phyloP scores from a whole-genome alignment of 1,284 basidiomycete genomes.

The Trichosporon sp. region DNA sequence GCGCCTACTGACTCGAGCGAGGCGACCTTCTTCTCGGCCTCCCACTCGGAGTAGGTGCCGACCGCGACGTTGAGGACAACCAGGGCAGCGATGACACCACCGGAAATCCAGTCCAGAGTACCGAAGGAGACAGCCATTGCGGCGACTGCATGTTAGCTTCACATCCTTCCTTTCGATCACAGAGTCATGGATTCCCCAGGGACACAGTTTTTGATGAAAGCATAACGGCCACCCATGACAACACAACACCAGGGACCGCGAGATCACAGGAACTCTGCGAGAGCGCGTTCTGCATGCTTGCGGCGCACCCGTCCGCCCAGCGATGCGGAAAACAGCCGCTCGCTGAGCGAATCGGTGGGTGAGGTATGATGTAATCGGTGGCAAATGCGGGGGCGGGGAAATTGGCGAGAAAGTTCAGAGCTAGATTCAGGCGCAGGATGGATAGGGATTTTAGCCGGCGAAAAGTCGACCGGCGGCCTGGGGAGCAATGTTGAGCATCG shows the following conservation, averaged over 20 bases:
- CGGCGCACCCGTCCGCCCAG: not conserved
- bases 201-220: not conserved
- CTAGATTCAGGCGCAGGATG: not conserved
- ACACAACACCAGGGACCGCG: not conserved
- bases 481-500: too few species aligned
- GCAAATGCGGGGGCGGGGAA: not conserved
- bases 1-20: constrained; percentile 50
- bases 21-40: constrained; percentile 51
- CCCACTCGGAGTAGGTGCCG: constrained; percentile 48
- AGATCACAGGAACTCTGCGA: not conserved
- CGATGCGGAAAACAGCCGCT: too few species aligned
- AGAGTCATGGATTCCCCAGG: not conserved
- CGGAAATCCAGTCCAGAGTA: constrained; percentile 61
- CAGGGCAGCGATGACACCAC: constrained; percentile 60
- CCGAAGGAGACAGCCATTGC: constrained; percentile 62
- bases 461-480: too few species aligned
- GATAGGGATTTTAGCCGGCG: not conserved
- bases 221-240: too few species aligned
- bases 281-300: not conserved
- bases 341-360: too few species aligned
- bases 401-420: not conserved
- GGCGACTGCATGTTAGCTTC: constrained; percentile 46
- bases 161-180: not conserved
- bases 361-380: not conserved
- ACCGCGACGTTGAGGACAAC: constrained; percentile 55